phyloP scores from a whole-genome alignment of 2,329 filamentous ascomycete species.

The Colletotrichum aenigma region DNA sequence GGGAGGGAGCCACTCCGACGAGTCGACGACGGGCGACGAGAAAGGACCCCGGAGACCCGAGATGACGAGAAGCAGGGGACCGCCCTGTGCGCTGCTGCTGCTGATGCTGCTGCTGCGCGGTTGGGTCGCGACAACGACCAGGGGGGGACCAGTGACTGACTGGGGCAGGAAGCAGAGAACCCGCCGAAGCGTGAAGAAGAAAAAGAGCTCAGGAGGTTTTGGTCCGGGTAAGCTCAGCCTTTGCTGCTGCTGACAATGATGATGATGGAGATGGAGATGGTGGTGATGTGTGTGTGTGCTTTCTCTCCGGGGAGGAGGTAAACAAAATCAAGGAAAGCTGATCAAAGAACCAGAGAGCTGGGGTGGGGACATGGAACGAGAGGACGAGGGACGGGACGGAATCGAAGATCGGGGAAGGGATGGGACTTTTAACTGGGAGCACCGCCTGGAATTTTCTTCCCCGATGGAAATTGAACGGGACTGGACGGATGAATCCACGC shows the following conservation, averaged over 20 bases:
- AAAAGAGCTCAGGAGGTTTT: constrained; percentile 9
- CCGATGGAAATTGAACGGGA: neutral
- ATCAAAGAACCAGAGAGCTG: neutral
- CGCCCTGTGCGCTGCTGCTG: neutral
- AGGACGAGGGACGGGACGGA: neutral
- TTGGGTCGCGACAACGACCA: neutral
- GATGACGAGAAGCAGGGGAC: neutral
- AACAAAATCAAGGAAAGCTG: constrained; percentile 8
- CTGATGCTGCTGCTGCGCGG: neutral
- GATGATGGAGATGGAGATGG: neutral
- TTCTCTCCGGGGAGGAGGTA: neutral
- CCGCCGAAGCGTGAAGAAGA: neutral
- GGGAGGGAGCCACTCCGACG: neutral
- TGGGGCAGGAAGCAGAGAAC: neutral
- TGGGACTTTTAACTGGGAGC: neutral
- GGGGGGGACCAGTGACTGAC: neutral
- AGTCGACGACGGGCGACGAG: neutral
- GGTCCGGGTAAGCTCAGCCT: neutral
- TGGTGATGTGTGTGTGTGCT: neutral
- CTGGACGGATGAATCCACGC: neutral
- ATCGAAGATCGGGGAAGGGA: constrained; percentile 9
- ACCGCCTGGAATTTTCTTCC: neutral
- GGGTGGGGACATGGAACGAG: neutral
- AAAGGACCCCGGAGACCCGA: neutral
- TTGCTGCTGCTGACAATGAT: neutral